Percentiles rank a stretch among this genome's conserved stretches.
Evolutionary conservation across 768 basidiomycete genomes (phyloP).

Genomic region (Lentinula boryana): DNA sequence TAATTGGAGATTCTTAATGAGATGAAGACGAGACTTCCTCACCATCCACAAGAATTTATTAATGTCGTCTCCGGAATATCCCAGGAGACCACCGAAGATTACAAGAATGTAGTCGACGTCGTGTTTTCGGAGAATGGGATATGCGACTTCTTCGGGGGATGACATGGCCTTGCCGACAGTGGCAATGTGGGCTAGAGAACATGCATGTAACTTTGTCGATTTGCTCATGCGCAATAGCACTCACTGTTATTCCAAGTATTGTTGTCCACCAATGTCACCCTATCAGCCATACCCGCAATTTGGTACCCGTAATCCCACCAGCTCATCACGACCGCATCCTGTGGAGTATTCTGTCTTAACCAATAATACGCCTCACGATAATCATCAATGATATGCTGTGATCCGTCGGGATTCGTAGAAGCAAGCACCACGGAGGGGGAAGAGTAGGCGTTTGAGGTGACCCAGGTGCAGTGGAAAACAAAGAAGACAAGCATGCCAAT

Average conservation of each 20-base stretch:
- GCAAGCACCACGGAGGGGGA: slow-evolving; percentile 96
- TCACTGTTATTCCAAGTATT: slow-evolving; percentile 99
- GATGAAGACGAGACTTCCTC: slow-evolving; percentile 31
- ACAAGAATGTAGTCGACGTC: slow-evolving; percentile 96
- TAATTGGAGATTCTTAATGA: not conserved
- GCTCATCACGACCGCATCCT: slow-evolving; percentile 92
- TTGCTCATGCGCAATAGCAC: slow-evolving; percentile 22
- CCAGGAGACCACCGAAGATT: slow-evolving; percentile 95
- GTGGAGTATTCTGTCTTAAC: slow-evolving; percentile 90
- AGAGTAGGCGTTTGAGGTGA: slow-evolving; percentile 91
- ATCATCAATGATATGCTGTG: slow-evolving; percentile 94
- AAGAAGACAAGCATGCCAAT: slow-evolving; percentile 81
- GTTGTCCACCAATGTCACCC: slow-evolving; percentile 95
- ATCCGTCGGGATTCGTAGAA: slow-evolving; percentile 73
- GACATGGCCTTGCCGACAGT: slow-evolving; percentile 99
- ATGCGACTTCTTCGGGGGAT: slow-evolving; percentile 88
- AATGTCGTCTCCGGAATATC: slow-evolving; percentile 98
- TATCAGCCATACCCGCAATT: slow-evolving; percentile 98
- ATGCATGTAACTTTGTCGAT: not conserved
- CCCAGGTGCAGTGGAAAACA: slow-evolving; percentile 96
- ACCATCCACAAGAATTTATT: slow-evolving; percentile 99
- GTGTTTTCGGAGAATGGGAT: slow-evolving; percentile 95
- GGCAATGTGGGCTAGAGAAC: slow-evolving; percentile 79
- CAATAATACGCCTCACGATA: slow-evolving; percentile 99
- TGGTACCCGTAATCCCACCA: slow-evolving; percentile 99